phyloP scores from a whole-genome alignment of 2,329 filamentous ascomycete species.

The Plectosphaerella sp. region DNA sequence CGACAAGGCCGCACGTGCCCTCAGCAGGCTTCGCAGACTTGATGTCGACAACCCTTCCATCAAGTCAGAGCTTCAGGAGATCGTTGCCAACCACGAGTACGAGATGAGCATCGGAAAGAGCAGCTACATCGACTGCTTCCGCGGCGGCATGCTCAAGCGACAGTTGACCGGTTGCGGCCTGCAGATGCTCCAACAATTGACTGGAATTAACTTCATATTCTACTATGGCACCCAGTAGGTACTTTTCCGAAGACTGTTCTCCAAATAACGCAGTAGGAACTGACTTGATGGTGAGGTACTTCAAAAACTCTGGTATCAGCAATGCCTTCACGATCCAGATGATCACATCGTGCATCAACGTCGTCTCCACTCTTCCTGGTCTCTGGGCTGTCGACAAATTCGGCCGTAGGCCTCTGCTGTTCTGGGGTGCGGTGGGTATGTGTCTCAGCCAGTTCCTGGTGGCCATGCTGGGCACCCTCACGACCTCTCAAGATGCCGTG shows the following conservation, averaged over 20 bases:
- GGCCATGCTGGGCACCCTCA: slow-evolving; percentile 50
- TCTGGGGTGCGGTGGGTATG: slow-evolving; percentile 68
- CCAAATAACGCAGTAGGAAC: too few species aligned
- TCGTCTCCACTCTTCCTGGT: slow-evolving; percentile 29
- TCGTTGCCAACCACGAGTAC: slow-evolving; percentile 59
- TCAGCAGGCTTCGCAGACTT: slow-evolving; percentile 59
- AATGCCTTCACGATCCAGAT: slow-evolving; percentile 26
- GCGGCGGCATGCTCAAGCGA: slow-evolving; percentile 46
- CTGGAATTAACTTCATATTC: slow-evolving; percentile 27
- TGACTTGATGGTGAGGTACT: slow-evolving; percentile 20
- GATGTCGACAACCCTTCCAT: slow-evolving; percentile 52
- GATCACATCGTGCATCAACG: slow-evolving; percentile 32
- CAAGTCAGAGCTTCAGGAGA: slow-evolving; percentile 57
- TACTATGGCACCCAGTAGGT: slow-evolving; percentile 28
- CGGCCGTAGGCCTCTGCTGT: slow-evolving; percentile 56
- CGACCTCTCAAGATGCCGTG: slow-evolving; percentile 41
- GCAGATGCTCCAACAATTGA: slow-evolving; percentile 62
- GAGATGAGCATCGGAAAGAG: slow-evolving; percentile 50
- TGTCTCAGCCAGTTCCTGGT: slow-evolving; percentile 54
- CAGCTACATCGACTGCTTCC: slow-evolving; percentile 52
- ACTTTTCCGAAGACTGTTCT: background rate
- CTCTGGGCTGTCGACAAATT: slow-evolving; percentile 30
- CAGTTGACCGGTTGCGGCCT: slow-evolving; percentile 62
- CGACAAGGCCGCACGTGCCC: slow-evolving; percentile 50
- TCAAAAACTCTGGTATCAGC: slow-evolving; percentile 30